Evolutionary conservation across 1,139 yeast species (phyloP), one percentile per base, ranked within the genome.

Genomic region (Hansenula sp.): DNA sequence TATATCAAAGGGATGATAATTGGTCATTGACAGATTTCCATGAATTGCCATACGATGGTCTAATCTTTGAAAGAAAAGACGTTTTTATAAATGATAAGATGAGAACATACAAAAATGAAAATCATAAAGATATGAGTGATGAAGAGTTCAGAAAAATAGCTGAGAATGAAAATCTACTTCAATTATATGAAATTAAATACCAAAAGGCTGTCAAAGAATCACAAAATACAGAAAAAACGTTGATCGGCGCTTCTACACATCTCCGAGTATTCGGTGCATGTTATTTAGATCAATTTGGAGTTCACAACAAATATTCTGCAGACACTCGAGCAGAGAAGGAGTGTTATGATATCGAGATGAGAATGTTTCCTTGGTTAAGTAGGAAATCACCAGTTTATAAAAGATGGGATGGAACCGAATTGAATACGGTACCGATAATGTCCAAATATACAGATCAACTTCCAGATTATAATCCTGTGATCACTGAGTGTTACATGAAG

Each of bases 231-330:
- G 55, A 40, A 38, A 41, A 24, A 45, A 51, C 34, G 57, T 54
- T 46, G 43, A 53, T 62, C 17, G 69, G 69, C 42, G 59, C 57
- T 35, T 45, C 67, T 13, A 47, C 71, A 0, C 68, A 66, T 42
- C 47, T 68, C 29, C 56, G 73, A 43, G 63, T 68, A 16, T 69
- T 64, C 48, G 69, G 69, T 38, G 65, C 64, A 34, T 70, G 75
- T 48, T 69, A 53, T 44, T 45, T 69, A 29, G 60, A 64, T 24
- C 55, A 61, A 30, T 46, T 21, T 30, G 52, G 51, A n/a, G 22
- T 32, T 1, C 24, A 30, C 18, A 44, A 46, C 43, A 21, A 27
- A 13, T 29, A 27, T 4, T 24, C 16, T 17, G n/a, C 24, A 12
- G 16, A 22, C 7, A 4, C 29, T 8, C 19, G 30, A 34, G 37